Evolutionary conservation across 2,329 filamentous ascomycete species (phyloP), one percentile per base, ranked within the genome.

Genomic region (Stemphylium beticola): DNA sequence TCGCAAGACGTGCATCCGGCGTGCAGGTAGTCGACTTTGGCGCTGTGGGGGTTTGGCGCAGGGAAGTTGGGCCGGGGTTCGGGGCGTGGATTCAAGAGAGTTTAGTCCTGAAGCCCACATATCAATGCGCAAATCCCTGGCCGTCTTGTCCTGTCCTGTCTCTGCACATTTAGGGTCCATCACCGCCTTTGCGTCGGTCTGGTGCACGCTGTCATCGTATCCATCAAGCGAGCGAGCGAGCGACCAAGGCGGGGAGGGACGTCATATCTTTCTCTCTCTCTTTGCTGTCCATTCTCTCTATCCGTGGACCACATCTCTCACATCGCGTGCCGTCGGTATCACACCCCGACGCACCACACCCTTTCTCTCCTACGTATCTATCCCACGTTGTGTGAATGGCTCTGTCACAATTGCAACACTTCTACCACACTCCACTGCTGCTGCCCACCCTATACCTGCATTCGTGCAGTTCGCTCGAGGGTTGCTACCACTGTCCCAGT

Each of bases 401-500:
- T 69, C 61, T 66, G 61, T 61, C 62, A 60, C 58, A 60, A 53
- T 59, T 59, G 53, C 60, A 57, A 43, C 59, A 55, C 50, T 53
- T 49, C 39, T 61, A 44, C 53, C 58, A 51, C 47, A 41, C 61
- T 31, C 58, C 57, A 49, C 61, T 61, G 58, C 31, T 63, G 54
- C 57, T 67, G 22, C 61, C 65, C 49, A 42, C 60, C 41, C 57
- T 61, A 32, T 58, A 62, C 40, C 50, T 56, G 53, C 59, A 62
- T 54, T 51, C 55, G 43, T 62, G 57, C 57, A 49, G 37, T 42
- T 62, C 60, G 22, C 65, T 72, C 39, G 57, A 65, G 53, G 57
- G 64, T 22, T 65, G 55, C 42, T 74, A 73, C 43, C 63, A 74
- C 55, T 66, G 61, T 42, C 73, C 73, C 41, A 74, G 66, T 37